A percentile compares a stretch with the other conserved stretches of the same genome.
phyloP scores from a whole-genome alignment of 1,139 yeast genomes.

The Blastobotrys malaysiensis region DNA sequence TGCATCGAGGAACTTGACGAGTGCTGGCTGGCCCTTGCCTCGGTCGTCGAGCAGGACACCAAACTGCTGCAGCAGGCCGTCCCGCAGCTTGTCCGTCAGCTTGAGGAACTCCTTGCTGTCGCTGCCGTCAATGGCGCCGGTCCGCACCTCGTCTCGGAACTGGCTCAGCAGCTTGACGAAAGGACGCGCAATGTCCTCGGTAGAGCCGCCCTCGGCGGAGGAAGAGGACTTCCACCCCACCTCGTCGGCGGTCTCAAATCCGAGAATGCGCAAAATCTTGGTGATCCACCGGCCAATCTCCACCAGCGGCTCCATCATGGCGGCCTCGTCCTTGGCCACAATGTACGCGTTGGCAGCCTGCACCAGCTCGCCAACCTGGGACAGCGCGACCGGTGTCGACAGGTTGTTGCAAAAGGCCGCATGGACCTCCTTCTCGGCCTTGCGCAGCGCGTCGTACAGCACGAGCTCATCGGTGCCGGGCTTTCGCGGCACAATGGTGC shows the following conservation, averaged over 20 bases:
- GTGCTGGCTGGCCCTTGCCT: constrained; percentile 64
- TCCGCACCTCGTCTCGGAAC: constrained; percentile 78
- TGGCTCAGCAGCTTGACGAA: constrained; percentile 68
- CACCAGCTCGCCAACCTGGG: constrained; percentile 61
- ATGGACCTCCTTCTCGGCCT: constrained; percentile 60
- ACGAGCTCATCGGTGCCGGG: constrained; percentile 50
- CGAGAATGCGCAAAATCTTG: constrained; percentile 62
- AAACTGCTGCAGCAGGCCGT: constrained; percentile 58
- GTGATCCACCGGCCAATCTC: constrained; percentile 67
- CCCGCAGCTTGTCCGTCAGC: constrained; percentile 55
- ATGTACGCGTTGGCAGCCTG: constrained; percentile 69
- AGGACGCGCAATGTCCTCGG: constrained; percentile 71
- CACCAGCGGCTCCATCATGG: constrained; percentile 61
- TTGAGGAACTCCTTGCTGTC: constrained; percentile 50
- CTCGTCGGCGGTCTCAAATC: constrained; percentile 68
- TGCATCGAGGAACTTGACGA: constrained; percentile 70
- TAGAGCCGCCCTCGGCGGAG: constrained; percentile 19
- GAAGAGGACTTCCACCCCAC: constrained; percentile 67
- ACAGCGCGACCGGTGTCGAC: constrained; percentile 69
- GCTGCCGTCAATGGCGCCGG: constrained; percentile 61
- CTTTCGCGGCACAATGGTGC: constrained; percentile 60
- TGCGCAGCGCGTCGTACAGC: constrained; percentile 47
- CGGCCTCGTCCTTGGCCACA: constrained; percentile 44
- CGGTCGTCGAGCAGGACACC: constrained; percentile 90
- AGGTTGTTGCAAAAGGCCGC: constrained; percentile 83